A percentile compares a stretch with the other conserved stretches of the same genome.
These are phyloP conservation scores for Aechmea fasciata DNA, from an alignment of 176 grass and related monocot species.

Conservation along the genomic window DNA sequence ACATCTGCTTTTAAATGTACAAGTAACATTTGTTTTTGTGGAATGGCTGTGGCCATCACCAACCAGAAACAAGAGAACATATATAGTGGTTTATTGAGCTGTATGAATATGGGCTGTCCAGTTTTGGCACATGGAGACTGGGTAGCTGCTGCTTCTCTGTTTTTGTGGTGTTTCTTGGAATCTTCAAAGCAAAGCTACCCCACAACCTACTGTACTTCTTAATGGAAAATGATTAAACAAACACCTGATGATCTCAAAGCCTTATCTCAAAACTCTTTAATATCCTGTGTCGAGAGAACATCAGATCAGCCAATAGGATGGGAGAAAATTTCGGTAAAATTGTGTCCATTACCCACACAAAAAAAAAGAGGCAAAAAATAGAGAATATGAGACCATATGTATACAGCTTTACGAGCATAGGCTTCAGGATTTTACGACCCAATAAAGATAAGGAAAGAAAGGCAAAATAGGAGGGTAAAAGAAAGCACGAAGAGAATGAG, in stretches of 20 bases:
- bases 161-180: neutral
- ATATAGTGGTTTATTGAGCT: neutral
- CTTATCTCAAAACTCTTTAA: neutral
- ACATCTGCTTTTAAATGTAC: neutral
- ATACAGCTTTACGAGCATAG: no score
- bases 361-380: no score
- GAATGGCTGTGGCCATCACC: neutral
- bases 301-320: no score
- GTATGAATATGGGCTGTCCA: neutral
- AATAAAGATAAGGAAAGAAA: no score
- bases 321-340: no score
- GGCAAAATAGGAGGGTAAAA: no score
- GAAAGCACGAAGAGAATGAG: no score
- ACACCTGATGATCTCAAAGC: neutral
- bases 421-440: no score
- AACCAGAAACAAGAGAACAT: neutral
- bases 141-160: neutral
- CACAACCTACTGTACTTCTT: neutral
- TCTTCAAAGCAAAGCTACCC: neutral
- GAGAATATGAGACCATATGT: no score
- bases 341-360: no score
- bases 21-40: neutral
- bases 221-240: neutral
- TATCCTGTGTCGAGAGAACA: no score
- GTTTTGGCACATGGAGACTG: constrained; percentile 1